Conservation (phyloP, 129 eudicot species). For the Apium graveolens region DNA sequence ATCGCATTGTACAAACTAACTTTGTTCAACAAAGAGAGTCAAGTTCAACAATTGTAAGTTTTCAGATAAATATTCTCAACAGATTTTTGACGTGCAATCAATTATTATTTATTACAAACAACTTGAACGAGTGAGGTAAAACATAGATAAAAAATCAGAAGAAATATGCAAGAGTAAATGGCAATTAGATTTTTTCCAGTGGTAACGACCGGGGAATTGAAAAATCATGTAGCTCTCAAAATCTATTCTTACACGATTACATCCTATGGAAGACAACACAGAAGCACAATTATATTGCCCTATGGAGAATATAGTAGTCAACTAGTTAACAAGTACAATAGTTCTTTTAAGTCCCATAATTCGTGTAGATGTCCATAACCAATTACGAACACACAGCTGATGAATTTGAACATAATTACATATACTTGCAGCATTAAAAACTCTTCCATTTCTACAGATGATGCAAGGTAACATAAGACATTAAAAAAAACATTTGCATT, state of each 20-base stretch:
- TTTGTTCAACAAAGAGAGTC: neutral
- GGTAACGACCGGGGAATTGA: neutral
- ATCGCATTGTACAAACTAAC: neutral
- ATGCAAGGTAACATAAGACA: neutral
- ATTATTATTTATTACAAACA: neutral
- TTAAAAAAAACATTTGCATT: neutral
- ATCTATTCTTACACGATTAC: neutral
- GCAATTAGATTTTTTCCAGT: neutral
- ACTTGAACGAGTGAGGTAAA: neutral
- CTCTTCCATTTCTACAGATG: neutral
- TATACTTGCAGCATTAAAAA: neutral
- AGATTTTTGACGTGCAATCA: too few relatives aligned
- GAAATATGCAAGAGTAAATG: neutral
- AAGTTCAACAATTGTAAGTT: neutral
- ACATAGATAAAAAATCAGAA: neutral
- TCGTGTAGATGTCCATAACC: neutral
- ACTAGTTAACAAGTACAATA: neutral
- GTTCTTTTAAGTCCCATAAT: neutral
- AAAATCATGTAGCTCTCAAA: neutral
- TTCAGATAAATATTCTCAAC: neutral
- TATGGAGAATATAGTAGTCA: neutral
- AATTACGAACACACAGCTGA: neutral
- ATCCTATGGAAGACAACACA: neutral
- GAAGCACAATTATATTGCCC: neutral
- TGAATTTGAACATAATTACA: neutral